Evolutionary conservation across 148 eudicot genomes (phyloP).

Genomic region (Persicaria tinctoria): DNA sequence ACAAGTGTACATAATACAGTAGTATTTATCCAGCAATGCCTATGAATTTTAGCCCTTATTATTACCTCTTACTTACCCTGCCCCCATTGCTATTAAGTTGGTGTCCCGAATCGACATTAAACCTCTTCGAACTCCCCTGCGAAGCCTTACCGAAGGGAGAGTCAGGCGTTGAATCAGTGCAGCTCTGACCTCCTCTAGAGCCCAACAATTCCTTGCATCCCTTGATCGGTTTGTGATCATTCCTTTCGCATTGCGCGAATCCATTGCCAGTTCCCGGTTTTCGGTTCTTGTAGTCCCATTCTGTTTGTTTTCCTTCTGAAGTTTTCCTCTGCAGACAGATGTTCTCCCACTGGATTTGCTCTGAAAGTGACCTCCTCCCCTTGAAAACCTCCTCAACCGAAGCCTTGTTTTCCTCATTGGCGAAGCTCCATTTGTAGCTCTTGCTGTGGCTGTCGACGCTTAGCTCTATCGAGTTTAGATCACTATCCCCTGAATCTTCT

Average conservation of each 20-base stretch:
- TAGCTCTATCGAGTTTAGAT: slow-evolving; percentile 67
- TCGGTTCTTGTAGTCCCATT: background rate
- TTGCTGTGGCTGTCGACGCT: slow-evolving; percentile 45
- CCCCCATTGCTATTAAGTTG: background rate
- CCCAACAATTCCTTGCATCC: too few relatives aligned
- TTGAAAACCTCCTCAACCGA: slow-evolving; percentile 41
- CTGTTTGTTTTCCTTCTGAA: slow-evolving; percentile 31
- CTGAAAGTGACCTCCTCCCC: slow-evolving; percentile 51
- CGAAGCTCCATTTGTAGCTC: slow-evolving; percentile 44
- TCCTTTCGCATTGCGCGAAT: background rate
- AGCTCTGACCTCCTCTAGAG: too few relatives aligned
- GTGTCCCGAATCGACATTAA: background rate
- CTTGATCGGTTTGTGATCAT: background rate
- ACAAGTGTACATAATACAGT: background rate
- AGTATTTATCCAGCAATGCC: background rate
- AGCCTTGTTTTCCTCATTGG: slow-evolving; percentile 24
- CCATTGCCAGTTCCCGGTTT: background rate
- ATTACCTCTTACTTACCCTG: background rate
- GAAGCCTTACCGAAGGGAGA: too few relatives aligned
- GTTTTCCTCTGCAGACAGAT: slow-evolving; percentile 40
- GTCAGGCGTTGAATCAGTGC: too few relatives aligned
- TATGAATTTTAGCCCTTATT: background rate
- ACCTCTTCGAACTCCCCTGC: background rate
- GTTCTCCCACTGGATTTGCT: slow-evolving; percentile 39
- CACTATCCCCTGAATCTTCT: slow-evolving; percentile 43